These are phyloP conservation scores for Clarireedia paspali DNA, from an alignment of 2,329 filamentous ascomycete species.

Conservation along the genomic window DNA sequence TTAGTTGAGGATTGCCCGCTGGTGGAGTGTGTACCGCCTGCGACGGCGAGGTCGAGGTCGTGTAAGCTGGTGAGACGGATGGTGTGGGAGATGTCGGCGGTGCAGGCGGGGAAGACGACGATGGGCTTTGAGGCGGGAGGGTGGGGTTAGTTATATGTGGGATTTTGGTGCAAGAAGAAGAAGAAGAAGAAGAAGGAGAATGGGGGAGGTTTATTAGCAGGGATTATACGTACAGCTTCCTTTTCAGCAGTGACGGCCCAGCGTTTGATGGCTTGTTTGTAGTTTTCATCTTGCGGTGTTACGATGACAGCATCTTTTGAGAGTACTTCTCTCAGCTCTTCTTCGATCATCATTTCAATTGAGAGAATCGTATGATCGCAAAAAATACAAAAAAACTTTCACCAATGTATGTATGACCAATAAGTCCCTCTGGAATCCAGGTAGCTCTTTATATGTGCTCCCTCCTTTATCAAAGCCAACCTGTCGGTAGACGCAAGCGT, in stretches of 20 bases:
- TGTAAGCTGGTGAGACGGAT: slow-evolving; percentile 7
- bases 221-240: slow-evolving; percentile 11
- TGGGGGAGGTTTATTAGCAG: neutral
- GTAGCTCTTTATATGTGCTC: too few relatives aligned
- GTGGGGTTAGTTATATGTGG: neutral
- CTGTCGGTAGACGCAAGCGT: too few relatives aligned
- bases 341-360: neutral
- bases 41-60: slow-evolving; percentile 7
- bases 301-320: neutral
- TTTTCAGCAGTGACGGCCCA: slow-evolving; percentile 10
- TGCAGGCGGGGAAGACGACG: slow-evolving; percentile 10
- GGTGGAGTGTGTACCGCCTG: slow-evolving; percentile 11
- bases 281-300: slow-evolving; percentile 2
- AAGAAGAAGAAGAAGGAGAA: neutral
- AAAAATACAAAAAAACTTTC: too few relatives aligned
- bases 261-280: slow-evolving; percentile 13
- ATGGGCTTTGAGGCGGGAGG: neutral
- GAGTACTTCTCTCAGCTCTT: neutral
- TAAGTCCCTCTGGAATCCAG: too few relatives aligned
- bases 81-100: slow-evolving; percentile 8
- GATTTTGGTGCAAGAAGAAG: neutral
- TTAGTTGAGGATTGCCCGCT: slow-evolving; percentile 11
- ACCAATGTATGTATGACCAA: too few relatives aligned
- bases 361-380: too few relatives aligned
- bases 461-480: too few relatives aligned